Percentiles rank a stretch among this genome's conserved stretches.
phyloP scores from a whole-genome alignment of 345 rosid genomes.

The Ceriops decandra region DNA sequence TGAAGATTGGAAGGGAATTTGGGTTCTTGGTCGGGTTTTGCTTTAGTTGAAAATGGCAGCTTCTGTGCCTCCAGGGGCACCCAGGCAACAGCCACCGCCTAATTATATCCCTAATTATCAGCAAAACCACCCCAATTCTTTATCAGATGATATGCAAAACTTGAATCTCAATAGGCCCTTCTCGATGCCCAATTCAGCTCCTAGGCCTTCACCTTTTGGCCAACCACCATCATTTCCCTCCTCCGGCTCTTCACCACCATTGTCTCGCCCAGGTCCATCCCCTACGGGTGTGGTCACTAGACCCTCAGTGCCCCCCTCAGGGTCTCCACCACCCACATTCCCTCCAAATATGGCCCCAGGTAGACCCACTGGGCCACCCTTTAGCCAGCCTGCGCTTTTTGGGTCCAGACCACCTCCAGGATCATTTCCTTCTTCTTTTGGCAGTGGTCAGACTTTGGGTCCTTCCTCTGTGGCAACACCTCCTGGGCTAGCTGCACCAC shows the following conservation, averaged over 20 bases:
- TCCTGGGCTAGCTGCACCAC: no score
- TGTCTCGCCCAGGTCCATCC: conserved; percentile 64
- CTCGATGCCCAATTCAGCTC: conserved; percentile 38
- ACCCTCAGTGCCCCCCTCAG: conserved; percentile 51
- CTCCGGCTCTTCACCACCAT: conserved; percentile 37
- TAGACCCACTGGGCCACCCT: conserved; percentile 60
- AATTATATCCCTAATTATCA: conserved; percentile 29
- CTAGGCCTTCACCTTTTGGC: conserved; percentile 61
- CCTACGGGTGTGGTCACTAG: conserved; percentile 39
- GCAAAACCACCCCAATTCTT: conserved; percentile 30
- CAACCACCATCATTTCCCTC: conserved; percentile 32
- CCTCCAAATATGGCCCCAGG: conserved; percentile 44
- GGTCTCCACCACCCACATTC: conserved; percentile 41
- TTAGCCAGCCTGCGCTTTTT: conserved; percentile 48
- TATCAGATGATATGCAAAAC: conserved; percentile 64
- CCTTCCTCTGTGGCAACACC: conserved; percentile 21
- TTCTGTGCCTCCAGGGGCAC: conserved; percentile 90
- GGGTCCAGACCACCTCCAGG: conserved; percentile 59
- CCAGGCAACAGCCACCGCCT: conserved; percentile 57
- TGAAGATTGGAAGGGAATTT: no score
- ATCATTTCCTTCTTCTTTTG: conserved; percentile 39
- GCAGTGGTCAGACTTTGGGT: conserved; percentile 21
- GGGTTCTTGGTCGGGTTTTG: no score
- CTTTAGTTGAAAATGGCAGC: conserved; percentile 49
- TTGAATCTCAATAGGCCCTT: conserved; percentile 52